Percentiles rank a stretch among this genome's conserved stretches.
phyloP scores from a whole-genome alignment of 345 rosid species.

The Moricandia arvensis region DNA sequence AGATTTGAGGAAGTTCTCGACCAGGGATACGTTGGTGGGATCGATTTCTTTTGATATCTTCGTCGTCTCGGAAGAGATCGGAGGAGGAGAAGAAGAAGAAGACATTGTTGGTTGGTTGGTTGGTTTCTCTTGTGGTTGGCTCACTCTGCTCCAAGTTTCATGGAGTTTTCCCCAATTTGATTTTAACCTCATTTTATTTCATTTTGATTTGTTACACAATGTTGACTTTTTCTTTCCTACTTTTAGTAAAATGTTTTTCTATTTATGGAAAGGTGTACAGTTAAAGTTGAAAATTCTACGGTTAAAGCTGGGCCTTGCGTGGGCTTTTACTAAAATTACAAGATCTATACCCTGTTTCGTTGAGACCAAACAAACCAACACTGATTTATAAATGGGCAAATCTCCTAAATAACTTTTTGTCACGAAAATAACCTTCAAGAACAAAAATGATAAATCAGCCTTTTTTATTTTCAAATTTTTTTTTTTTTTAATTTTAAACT shows the following conservation, averaged over 20 bases:
- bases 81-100: constrained; percentile 13
- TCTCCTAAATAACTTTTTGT: too few relatives aligned
- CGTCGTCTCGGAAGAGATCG: constrained; percentile 6
- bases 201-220: neutral
- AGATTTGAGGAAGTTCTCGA: constrained; percentile 27
- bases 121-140: neutral
- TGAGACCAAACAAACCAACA: too few relatives aligned
- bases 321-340: neutral
- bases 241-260: neutral
- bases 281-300: neutral
- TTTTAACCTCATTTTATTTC: neutral
- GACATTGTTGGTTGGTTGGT: constrained; percentile 2
- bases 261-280: neutral
- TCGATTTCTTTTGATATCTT: constrained; percentile 30
- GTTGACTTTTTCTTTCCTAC: neutral
- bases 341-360: too few relatives aligned
- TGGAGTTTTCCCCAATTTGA: neutral
- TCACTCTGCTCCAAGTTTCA: neutral
- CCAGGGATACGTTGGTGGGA: neutral
- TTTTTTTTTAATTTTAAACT: too few relatives aligned
- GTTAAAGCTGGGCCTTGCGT: neutral
- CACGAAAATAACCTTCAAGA: too few relatives aligned
- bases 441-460: too few relatives aligned
- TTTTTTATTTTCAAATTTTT: too few relatives aligned
- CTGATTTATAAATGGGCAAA: too few relatives aligned